Base-by-base conservation (phyloP, 768 basidiomycete genomes). In the Podaxis sp. region DNA sequence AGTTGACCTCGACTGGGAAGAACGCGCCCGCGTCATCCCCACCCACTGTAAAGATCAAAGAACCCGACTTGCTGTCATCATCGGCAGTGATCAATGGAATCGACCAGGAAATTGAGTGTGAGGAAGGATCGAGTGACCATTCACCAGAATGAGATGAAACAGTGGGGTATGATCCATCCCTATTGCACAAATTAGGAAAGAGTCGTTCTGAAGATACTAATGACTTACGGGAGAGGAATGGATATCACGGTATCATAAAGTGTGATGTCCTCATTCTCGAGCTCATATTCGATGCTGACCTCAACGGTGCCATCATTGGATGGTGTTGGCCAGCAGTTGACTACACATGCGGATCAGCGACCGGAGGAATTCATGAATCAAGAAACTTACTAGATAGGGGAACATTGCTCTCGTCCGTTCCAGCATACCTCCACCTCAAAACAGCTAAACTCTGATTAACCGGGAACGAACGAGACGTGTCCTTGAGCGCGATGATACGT, bases 301-400 rank as follows among this genome's bases (percentile, higher is more conserved):
- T 96, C 94, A 67, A 89, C 91, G 1, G 89, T 90, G n/a, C 94
- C 94, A 64, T 94, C 90, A 68, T 93, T 93, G 41, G 91, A 88
- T 5, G 93, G 90, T 12, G 94, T 89, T 12, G 96, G 97, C 96
- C 96, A 98, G 76, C 94, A 96, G 71, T 94, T 99, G 73, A 99
- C 96, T 95, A 66, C 19, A 61, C 9, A 37, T n/a, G 2, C 25
- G 13, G 36, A 51, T 67, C n/a, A 65, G 57, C n/a, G 29, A 29
- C 19, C 27, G 46, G 51, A 17, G 22, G 12, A 11, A 15, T 57
- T 38, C 38, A 41, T 40, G 38, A 9, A 29, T 49, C 3, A 49
- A 57, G 27, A 51, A 29, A 78, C 91, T 75, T 74, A 97, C 96
- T 93, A 22, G 92, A 91, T 65, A 99, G 75, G 2, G 96, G 97